Evolutionary conservation across 768 basidiomycete genomes (phyloP), one percentile per base, ranked within the genome.

Genomic region (Tulasnella calospora): DNA sequence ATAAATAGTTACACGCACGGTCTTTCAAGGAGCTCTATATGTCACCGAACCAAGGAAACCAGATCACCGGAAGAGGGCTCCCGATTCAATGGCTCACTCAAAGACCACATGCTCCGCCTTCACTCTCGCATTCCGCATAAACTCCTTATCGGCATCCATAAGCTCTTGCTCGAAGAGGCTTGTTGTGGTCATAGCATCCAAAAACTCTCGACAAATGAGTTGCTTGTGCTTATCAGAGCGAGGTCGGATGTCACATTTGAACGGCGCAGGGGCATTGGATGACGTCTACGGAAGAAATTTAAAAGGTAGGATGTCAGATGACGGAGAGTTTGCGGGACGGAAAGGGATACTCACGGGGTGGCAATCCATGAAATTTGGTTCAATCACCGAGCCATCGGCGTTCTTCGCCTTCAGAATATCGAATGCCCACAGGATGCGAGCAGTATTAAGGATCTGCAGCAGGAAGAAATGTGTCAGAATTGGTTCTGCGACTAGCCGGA

Each of bases 351-450:
- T 21, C 23, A 76, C 75, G 21, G 75, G 75, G 27, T 76, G 47
- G 55, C 47, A 76, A n/a, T 51, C 61, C 30, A 38, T 36, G 51
- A 76, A 57, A 19, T 76, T 33, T 8, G 61, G 51, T 17, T 76
- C 75, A 44, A 76, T 69, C 12, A 27, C 35, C 21, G 47, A 55
- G 13, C 75, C 75, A 69, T 76, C 75, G 17, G 30, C 23, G 35
- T 76, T 61, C 40, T 57, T 76, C 13, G 51, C 51, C 61, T 76
- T 76, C 36, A 76, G 38, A 27, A 76, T 57, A 10, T 76, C 75
- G 36, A 76, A 76, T 33, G 47, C 75, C 75, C 75, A 76, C 12
- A 76, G 35, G 17, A 76, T 38, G 13, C 75, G 75, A 23, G 75
- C 47, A 33, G 57, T 40, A 36, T 57, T 61, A 17, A 76, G 61